Evolutionary conservation across 805 yeast species (phyloP), one percentile per base, ranked within the genome.

Genomic region (Cyberlindnera euphorbiae): DNA sequence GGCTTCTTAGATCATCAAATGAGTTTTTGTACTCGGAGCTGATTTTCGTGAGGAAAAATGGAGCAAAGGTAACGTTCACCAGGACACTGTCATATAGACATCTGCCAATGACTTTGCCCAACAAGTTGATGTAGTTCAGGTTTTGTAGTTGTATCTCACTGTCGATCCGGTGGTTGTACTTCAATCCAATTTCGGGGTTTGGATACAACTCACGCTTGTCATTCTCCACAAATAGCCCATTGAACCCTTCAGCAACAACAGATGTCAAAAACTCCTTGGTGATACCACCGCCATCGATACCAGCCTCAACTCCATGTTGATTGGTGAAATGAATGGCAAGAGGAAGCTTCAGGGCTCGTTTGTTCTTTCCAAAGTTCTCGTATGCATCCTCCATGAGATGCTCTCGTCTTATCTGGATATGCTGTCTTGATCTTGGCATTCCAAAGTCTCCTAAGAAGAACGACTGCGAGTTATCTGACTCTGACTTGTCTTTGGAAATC

Each of bases 201-300:
- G 97, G 97, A 52, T 82, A 86, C 11, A 90, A 50, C 39, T 80
- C 79, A 52, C 84, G 75, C 28, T 73, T 62, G 1, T 58, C 54
- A 16, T 70, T 77, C 18, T 63, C 64, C 7, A 57, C 51, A 41
- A 77, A 77, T 6, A 73, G 50, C 7, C 44, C 52, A 1, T 45
- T 61, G 49, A 90, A 85, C 0, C 84, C 89, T 44, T 82, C 85
- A 4, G 63, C 64, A 3, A 81, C 75, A 1, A 87, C 78, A 33
- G 81, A 67, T 3, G 90, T 87, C 37, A 90, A 62, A 44, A 93
- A 78, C 52, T 90, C 98, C 56, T 90, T 89, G 0, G 97, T 89
- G 17, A 90, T 66, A 1, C 98, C 98, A 10, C 97, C 98, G 7
- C 98, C 98, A 58, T 90, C 98, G 28, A 90, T 82, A 1, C 98